Evolutionary conservation across 768 basidiomycete genomes (phyloP).

Genomic region (Dioszegia hungarica): DNA sequence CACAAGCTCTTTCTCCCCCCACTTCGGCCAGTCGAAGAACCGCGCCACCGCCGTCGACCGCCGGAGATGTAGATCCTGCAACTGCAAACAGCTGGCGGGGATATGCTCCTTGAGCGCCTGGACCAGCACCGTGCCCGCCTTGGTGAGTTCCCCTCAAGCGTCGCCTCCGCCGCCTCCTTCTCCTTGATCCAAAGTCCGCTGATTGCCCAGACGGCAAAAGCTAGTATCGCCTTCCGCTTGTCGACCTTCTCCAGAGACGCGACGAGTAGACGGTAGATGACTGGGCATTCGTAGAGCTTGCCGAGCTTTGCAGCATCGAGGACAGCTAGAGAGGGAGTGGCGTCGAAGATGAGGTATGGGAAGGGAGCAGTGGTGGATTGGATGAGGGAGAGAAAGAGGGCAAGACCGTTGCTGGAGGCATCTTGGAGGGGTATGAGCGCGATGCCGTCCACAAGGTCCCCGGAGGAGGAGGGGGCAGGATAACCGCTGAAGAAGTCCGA

Average conservation of each 20-base stretch:
- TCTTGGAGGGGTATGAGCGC: background rate
- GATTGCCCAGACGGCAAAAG: background rate
- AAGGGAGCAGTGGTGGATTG: background rate
- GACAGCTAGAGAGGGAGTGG: too few relatives aligned
- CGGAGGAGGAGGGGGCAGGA: background rate
- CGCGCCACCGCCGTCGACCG: too few relatives aligned
- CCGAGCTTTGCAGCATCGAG: too few relatives aligned
- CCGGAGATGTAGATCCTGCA: background rate
- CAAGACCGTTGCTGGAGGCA: background rate
- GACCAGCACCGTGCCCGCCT: background rate
- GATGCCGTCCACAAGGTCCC: background rate
- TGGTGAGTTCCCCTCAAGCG: background rate
- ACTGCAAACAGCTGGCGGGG: background rate
- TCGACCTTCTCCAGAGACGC: too few relatives aligned
- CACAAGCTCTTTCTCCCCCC: too few relatives aligned
- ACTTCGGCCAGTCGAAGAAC: too few relatives aligned
- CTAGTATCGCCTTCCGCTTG: background rate
- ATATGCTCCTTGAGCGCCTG: background rate
- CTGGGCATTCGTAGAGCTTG: too few relatives aligned
- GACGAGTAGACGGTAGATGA: too few relatives aligned
- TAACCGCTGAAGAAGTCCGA: background rate
- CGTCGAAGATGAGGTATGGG: background rate
- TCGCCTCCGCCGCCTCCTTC: background rate
- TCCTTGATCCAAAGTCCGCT: background rate
- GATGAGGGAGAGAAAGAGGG: background rate